Conservation (phyloP, 306 rosid species). For the Parietaria judaica region DNA sequence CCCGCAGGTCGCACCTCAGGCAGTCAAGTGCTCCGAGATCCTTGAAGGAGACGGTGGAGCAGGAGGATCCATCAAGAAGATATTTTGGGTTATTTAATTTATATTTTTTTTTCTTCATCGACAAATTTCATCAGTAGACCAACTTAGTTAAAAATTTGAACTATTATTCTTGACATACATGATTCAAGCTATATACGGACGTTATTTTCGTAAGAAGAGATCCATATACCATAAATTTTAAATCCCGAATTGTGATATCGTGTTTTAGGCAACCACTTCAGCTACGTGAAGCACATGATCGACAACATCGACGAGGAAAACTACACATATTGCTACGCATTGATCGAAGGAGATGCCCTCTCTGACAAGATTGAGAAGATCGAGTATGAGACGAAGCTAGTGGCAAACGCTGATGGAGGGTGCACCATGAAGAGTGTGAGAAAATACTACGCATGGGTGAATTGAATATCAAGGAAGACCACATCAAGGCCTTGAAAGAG, state of each 20-base stretch:
- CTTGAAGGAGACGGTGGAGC: neutral
- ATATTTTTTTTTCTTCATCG: too few relatives aligned
- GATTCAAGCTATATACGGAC: too few relatives aligned
- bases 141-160: too few relatives aligned
- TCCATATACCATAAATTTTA: too few relatives aligned
- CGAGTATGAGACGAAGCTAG: slow-evolving; percentile 25
- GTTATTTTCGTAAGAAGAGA: too few relatives aligned
- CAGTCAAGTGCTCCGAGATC: neutral
- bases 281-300: slow-evolving; percentile 21
- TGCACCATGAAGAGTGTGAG: slow-evolving; percentile 23
- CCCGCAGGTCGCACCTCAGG: neutral
- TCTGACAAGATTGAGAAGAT: slow-evolving; percentile 31
- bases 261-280: neutral
- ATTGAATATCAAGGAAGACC: slow-evolving; percentile 17
- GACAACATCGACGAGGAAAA: slow-evolving; percentile 32
- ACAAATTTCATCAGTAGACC: too few relatives aligned
- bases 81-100: too few relatives aligned
- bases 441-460: slow-evolving; percentile 26
- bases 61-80: slow-evolving; percentile 3
- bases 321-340: slow-evolving; percentile 23
- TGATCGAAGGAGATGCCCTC: slow-evolving; percentile 35
- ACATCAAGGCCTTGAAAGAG: too few relatives aligned
- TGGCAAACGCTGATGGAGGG: slow-evolving; percentile 27
- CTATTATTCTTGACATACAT: too few relatives aligned
- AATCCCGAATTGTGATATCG: too few relatives aligned